phyloP scores from a whole-genome alignment of 176 grass and related monocot genomes.

The Eremochloa ophiuroides region DNA sequence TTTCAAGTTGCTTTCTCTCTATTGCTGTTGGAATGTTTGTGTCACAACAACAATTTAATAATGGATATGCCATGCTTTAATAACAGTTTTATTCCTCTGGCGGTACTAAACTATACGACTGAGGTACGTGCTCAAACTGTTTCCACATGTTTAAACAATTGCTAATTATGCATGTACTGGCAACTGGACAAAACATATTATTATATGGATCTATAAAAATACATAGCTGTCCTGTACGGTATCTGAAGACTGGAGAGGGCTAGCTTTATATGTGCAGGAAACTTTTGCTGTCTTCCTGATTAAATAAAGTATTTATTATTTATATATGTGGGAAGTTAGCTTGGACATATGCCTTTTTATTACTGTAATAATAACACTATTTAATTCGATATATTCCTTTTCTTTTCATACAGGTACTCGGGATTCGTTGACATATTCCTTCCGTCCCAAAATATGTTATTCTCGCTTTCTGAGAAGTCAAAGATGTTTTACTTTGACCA shows the following conservation, averaged over 20 bases:
- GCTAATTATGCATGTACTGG: neutral
- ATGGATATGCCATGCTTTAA: neutral
- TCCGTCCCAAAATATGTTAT: no score
- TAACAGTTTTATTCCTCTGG: neutral
- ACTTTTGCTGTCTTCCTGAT: slow-evolving; percentile 11
- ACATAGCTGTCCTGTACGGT: neutral
- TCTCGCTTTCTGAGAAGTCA: no score
- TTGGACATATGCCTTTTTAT: neutral
- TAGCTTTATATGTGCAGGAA: slow-evolving; percentile 1
- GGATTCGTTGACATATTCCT: slow-evolving; percentile 26
- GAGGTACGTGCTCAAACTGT: slow-evolving; percentile 20
- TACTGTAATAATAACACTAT: neutral
- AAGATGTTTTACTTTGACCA: no score
- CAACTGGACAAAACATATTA: neutral
- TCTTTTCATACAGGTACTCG: slow-evolving; percentile 1
- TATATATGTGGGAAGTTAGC: neutral
- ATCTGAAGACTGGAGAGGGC: neutral
- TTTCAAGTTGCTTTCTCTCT: neutral
- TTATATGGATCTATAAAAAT: neutral
- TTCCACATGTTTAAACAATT: slow-evolving; percentile 24
- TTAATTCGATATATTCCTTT: neutral
- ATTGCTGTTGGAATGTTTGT: slow-evolving; percentile 30
- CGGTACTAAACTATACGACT: slow-evolving; percentile 2
- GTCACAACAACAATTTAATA: slow-evolving; percentile 6
- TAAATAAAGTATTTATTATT: neutral